Evolutionary conservation across 139 green algal genomes (phyloP), one percentile per base, ranked within the genome.

Genomic region (Micromonas commoda): DNA sequence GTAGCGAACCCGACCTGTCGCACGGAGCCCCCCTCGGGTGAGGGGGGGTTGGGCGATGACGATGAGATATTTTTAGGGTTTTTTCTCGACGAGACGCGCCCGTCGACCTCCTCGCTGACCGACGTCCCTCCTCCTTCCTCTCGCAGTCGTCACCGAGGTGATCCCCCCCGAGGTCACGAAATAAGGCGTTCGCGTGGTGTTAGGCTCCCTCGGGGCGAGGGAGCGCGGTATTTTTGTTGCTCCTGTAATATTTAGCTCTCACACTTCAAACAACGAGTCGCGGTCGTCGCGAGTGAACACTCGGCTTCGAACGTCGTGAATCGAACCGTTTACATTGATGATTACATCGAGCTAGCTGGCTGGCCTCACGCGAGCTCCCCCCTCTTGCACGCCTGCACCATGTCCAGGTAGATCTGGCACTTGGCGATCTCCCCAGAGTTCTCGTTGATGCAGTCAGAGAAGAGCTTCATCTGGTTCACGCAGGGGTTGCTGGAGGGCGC

Each of bases 131-230:
- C 45, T 57, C 45, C 45, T 57, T 16, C 16, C 45, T 57, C 45
- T 26, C 5, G 34, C 23, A 37, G 68, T 75, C 34, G 61, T 75
- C 37, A 75, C 35, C 3, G 68, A 75, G 68, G 68, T 75, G 20
- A 63, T 75, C 1, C 68, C 68, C 35, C n/a, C 31, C 37, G 31
- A 63, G 53, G 26, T 61, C 9, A 57, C 9, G 16, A 16, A 9
- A 16, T 57, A 57, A 16, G 45, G 16, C 45, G 45, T 57, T 9
- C n/a, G n/a, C n/a, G n/a, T n/a, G n/a, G n/a, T n/a, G n/a, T n/a
- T n/a, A n/a, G n/a, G n/a, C n/a, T n/a, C n/a, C n/a, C n/a, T n/a
- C n/a, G n/a, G n/a, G n/a, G n/a, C n/a, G n/a, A n/a, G n/a, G n/a
- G n/a, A n/a, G n/a, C n/a, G n/a, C n/a, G n/a, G n/a, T n/a, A n/a